Conservation (phyloP, 768 basidiomycete species). For the Ephemerocybe angulata region DNA sequence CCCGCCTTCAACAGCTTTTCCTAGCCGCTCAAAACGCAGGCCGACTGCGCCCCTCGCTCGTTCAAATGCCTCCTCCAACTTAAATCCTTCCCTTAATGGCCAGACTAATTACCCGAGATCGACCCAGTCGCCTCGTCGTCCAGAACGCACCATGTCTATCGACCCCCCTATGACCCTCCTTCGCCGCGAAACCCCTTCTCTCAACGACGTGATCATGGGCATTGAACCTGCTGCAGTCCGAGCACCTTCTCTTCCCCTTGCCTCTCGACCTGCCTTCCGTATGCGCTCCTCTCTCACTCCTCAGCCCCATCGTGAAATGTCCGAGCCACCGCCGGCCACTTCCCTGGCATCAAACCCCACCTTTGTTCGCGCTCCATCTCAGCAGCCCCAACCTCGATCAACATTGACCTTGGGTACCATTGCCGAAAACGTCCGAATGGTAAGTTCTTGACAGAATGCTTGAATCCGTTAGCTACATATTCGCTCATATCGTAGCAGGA, state of each 20-base stretch:
- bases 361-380: conserved; percentile 61
- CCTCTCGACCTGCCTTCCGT: conserved; percentile 50
- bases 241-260: conserved; percentile 30
- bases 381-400: conserved; percentile 23
- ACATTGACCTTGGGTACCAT: conserved; percentile 58
- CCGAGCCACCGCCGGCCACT: conserved; percentile 68
- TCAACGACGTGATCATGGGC: conserved; percentile 40
- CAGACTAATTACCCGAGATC: conserved; percentile 25
- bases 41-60: conserved; percentile 23
- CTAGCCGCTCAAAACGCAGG: conserved; percentile 20
- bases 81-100: conserved; percentile 27
- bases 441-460: conserved; percentile 29
- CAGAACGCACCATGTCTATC: conserved; percentile 67
- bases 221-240: neutral
- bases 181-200: conserved; percentile 37
- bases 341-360: conserved; percentile 61
- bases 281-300: conserved; percentile 72
- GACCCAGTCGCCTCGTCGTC: conserved; percentile 43
- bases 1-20: conserved; percentile 48
- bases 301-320: conserved; percentile 49
- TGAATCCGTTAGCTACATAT: conserved; percentile 1
- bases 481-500: conserved; percentile 29
- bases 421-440: conserved; percentile 51
- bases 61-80: conserved; percentile 24
- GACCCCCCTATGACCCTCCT: conserved; percentile 51